Evolutionary conservation across 805 yeast genomes (phyloP), one percentile per base, ranked within the genome.

Genomic region (Debaryomyces maramus): DNA sequence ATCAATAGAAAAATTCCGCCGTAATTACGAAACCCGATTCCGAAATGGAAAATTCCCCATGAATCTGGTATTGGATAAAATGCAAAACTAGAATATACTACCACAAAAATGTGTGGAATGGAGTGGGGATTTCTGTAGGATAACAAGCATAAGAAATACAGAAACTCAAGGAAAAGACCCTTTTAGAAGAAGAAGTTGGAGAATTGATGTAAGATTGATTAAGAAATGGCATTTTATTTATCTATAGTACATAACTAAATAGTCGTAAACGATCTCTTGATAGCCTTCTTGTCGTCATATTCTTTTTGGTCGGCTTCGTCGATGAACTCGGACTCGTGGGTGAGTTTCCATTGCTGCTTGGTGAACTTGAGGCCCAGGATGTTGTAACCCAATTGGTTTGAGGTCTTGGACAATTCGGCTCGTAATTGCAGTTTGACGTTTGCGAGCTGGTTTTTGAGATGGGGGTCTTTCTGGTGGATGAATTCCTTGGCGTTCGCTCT

Each of bases 401-500:
- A 68, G 15, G 79, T 78, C 3, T 57, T 51, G 34, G 65, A 63
- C 38, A 93, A 67, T 39, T 79, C 77, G 0, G 40, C 50, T 46
- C 96, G 74, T 40, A 93, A 67, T 48, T 78, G 78, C 6, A 60
- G 58, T 53, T 83, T 84, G 32, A 91, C 85, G 19, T 68, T 68
- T 20, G 77, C 73, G 34, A 93, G 68, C 51, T 82, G 86, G 38
- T 73, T 72, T 56, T 85, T 83, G 55, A 88, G 66, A 13, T 55
- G 58, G 35, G 78, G 79, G 53, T 85, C 86, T 46, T 74, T 80
- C 60, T 85, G 85, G 39, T 77, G 68, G 16, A 85, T 80, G 49
- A 93, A 67, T 64, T 93, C 98, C 56, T 78, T 80, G 48, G 89
- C 81, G 55, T 90, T 89, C 17, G 80, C 70, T 46, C 80, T 73